Conservation (phyloP, 176 grass and related monocot genomes). For the Sorghum bicolor region Sorghum_bicolor_NCBIv3 NC_012875.2:46131501-46132000, state of each 20-base stretch:
- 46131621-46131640: too few relatives aligned
- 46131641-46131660: too few relatives aligned
- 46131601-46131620: too few relatives aligned
- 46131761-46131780: neutral
- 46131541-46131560: too few relatives aligned
- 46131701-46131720: too few relatives aligned
- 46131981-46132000: neutral
- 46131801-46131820: neutral
- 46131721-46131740: neutral
- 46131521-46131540: too few relatives aligned
- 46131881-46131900: slow-evolving; percentile 1
- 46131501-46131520: too few relatives aligned
- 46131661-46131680: too few relatives aligned
- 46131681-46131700: too few relatives aligned
- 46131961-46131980: neutral
- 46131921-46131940: neutral
- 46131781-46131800: neutral
- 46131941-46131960: neutral
- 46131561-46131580: too few relatives aligned
- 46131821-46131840: too few relatives aligned
- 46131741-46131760: neutral
- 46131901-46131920: neutral
- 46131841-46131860: neutral
- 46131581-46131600: too few relatives aligned
- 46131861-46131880: neutral